Conservation (phyloP, 495 filamentous ascomycete species). For the Cudoniella acicularis region DNA sequence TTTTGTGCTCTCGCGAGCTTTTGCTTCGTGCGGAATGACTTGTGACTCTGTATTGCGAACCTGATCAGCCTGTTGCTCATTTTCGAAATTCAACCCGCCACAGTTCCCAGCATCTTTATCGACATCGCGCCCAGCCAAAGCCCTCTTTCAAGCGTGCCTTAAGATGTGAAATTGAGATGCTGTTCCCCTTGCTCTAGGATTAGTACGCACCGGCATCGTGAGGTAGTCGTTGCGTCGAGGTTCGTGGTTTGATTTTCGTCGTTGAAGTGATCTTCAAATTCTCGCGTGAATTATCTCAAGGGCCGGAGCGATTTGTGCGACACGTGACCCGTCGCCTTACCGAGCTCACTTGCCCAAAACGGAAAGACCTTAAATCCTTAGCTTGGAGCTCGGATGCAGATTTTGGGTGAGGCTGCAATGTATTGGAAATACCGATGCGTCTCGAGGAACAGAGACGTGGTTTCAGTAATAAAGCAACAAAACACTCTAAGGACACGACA, state of each 20-base stretch:
- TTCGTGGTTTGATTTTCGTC: constrained; percentile 11
- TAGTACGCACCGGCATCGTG: constrained; percentile 78
- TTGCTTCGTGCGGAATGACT: constrained; percentile 99
- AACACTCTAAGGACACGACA: not conserved
- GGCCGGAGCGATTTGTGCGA: not conserved
- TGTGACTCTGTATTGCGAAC: constrained; percentile 71
- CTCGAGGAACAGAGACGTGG: not conserved
- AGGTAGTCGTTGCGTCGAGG: constrained; percentile 40
- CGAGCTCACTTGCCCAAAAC: not conserved
- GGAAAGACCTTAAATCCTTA: not conserved
- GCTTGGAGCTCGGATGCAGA: not conserved
- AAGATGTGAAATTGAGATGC: too few relatives aligned
- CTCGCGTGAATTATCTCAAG: not conserved
- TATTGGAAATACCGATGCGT: constrained; percentile 7
- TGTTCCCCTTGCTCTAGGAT: too few relatives aligned
- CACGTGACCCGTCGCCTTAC: not conserved
- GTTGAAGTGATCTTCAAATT: not conserved
- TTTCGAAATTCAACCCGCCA: constrained; percentile 3
- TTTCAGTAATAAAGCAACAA: not conserved
- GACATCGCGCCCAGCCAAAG: not conserved
- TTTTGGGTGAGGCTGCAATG: constrained; percentile 6
- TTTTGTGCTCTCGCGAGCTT: constrained; percentile 99
- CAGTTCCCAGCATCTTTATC: not conserved
- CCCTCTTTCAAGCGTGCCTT: too few relatives aligned
- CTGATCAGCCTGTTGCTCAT: constrained; percentile 27